Evolutionary conservation across 1,139 yeast genomes (phyloP).

Genomic region (Pichia sp.): DNA sequence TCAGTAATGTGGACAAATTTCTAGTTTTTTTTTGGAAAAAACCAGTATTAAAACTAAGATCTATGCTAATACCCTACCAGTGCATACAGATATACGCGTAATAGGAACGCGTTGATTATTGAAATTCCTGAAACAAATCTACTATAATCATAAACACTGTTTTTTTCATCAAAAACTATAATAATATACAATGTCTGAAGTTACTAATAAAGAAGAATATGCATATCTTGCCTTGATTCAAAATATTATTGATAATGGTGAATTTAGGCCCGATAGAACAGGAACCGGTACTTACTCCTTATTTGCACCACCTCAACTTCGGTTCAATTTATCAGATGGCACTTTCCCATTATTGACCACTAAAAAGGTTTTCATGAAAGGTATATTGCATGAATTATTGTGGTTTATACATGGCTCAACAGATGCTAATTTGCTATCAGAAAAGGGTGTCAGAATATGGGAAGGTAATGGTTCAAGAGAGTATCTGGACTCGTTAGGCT

Average conservation of each 20-base stretch:
- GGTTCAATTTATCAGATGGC: slow-evolving; percentile 70
- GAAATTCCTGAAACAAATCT: not conserved
- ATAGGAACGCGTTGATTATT: not conserved
- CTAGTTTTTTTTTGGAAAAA: no score
- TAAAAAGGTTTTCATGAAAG: slow-evolving; percentile 84
- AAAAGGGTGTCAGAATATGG: slow-evolving; percentile 91
- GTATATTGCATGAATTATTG: slow-evolving; percentile 77
- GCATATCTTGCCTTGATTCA: slow-evolving; percentile 80
- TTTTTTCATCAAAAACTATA: not conserved
- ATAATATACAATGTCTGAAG: not conserved
- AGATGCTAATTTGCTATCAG: slow-evolving; percentile 71
- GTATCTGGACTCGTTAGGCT: slow-evolving; percentile 76
- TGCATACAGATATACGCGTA: not conserved
- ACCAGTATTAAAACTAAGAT: no score
- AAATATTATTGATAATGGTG: slow-evolving; percentile 75
- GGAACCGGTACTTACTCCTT: slow-evolving; percentile 91
- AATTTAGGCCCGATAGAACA: slow-evolving; percentile 87
- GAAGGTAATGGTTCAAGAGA: slow-evolving; percentile 98
- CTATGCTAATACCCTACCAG: no score
- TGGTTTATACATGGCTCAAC: slow-evolving; percentile 94
- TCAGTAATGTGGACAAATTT: no score
- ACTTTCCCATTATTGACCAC: slow-evolving; percentile 86
- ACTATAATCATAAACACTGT: not conserved
- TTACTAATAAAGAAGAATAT: slow-evolving; percentile 55
- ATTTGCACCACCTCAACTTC: slow-evolving; percentile 92